Percentiles rank a stretch among this genome's conserved stretches.
Conservation (phyloP, 257 asterid genomes). For the Solanum habrochaites region DNA sequence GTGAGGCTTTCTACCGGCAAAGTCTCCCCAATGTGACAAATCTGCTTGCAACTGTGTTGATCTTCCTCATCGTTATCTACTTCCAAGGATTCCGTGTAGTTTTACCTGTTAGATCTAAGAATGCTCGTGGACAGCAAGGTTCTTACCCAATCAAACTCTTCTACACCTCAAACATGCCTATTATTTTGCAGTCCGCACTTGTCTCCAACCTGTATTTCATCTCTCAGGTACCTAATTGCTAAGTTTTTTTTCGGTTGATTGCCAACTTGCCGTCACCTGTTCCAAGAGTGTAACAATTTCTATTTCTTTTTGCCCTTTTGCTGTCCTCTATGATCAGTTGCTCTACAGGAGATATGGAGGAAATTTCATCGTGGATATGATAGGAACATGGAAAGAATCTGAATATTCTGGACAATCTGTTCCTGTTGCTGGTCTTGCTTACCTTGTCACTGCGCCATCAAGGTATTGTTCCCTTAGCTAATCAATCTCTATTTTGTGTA, state of each 20-base stretch:
- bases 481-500: not conserved
- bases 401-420: conserved; percentile 57
- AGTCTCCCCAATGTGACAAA: conserved; percentile 65
- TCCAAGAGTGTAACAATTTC: not conserved
- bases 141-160: conserved; percentile 67
- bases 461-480: conserved; percentile 16
- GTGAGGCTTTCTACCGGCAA: conserved; percentile 71
- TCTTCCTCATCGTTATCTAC: conserved; percentile 53
- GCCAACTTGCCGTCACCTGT: not conserved
- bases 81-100: conserved; percentile 74
- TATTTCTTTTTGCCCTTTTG: not conserved
- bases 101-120: conserved; percentile 54
- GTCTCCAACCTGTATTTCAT: conserved; percentile 66
- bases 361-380: conserved; percentile 42
- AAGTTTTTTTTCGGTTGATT: not conserved
- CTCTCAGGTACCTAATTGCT: conserved; percentile 37
- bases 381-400: conserved; percentile 61
- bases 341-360: conserved; percentile 46
- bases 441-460: conserved; percentile 62
- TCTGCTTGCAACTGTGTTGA: conserved; percentile 57
- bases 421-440: conserved; percentile 68
- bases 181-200: conserved; percentile 68
- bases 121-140: conserved; percentile 62
- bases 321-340: conserved; percentile 23
- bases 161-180: conserved; percentile 70